Conservation (phyloP, 345 rosid genomes). For the Anastatica hierochuntica region DNA sequence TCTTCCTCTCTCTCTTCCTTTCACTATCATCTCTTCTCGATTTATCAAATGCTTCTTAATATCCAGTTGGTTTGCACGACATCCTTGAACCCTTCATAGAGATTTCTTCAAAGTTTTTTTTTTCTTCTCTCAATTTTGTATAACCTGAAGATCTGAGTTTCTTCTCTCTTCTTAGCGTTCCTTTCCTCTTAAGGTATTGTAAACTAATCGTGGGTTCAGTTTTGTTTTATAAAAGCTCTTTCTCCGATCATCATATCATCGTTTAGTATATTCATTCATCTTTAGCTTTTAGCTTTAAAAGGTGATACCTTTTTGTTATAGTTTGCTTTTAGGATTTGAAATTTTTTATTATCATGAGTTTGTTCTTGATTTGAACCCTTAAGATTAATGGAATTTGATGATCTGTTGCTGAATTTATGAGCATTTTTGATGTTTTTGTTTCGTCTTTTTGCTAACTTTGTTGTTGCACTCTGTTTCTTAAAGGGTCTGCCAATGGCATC, state of each 20-base stretch:
- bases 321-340: background rate
- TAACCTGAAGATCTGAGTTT: slow-evolving; percentile 23
- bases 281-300: slow-evolving; percentile 4
- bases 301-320: slow-evolving; percentile 4
- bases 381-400: slow-evolving; percentile 6
- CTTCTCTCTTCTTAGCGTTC: slow-evolving; percentile 11
- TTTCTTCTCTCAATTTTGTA: background rate
- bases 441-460: background rate
- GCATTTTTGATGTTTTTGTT: slow-evolving; percentile 3
- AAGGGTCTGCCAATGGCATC: slow-evolving; percentile 60
- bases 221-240: background rate
- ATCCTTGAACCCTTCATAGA: slow-evolving; percentile 21
- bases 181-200: slow-evolving; percentile 20
- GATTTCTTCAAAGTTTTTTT: slow-evolving; percentile 15
- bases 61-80: slow-evolving; percentile 25
- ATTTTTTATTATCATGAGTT: background rate
- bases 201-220: background rate
- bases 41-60: slow-evolving; percentile 14
- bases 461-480: slow-evolving; percentile 21
- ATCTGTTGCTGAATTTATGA: slow-evolving; percentile 16
- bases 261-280: no score
- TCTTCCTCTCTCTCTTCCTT: slow-evolving; percentile 17
- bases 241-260: background rate
- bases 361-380: background rate
- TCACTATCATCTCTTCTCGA: slow-evolving; percentile 13